Conservation (phyloP, 2,329 filamentous ascomycete species). For the Samsoniella hepiali region DNA sequence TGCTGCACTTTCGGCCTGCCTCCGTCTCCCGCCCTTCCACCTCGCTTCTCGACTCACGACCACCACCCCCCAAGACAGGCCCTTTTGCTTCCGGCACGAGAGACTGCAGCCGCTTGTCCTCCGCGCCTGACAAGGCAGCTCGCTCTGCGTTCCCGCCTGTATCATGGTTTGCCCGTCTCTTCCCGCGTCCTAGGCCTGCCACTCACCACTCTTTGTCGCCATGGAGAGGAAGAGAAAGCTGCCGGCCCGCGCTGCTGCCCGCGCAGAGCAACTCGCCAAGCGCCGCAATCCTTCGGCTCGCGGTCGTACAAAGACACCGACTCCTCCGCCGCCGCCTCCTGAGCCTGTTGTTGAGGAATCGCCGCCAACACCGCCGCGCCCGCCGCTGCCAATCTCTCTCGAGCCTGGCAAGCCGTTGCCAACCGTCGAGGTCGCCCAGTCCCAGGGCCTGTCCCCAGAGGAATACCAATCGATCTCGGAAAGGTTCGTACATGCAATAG, state of each 20-base stretch:
- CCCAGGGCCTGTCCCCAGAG: constrained; percentile 56
- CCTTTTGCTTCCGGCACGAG: background rate
- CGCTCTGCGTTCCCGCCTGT: constrained; percentile 14
- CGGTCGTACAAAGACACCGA: constrained; percentile 49
- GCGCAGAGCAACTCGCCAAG: constrained; percentile 58
- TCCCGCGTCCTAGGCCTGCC: constrained; percentile 16
- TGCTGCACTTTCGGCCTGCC: background rate
- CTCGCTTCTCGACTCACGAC: constrained; percentile 1
- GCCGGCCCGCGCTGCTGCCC: constrained; percentile 58
- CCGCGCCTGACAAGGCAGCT: constrained; percentile 9
- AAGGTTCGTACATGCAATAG: constrained; percentile 47
- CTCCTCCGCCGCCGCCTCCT: constrained; percentile 38
- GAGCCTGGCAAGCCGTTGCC: constrained; percentile 66
- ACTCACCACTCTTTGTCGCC: constrained; percentile 9
- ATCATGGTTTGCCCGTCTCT: constrained; percentile 18
- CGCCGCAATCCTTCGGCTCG: constrained; percentile 57
- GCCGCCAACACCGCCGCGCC: constrained; percentile 32
- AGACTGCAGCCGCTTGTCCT: background rate
- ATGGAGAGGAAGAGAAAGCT: constrained; percentile 68
- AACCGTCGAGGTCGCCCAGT: constrained; percentile 64
- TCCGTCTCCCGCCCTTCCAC: constrained; percentile 10
- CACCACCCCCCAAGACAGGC: background rate
- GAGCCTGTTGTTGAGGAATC: constrained; percentile 33
- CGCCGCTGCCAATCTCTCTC: constrained; percentile 59
- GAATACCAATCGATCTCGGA: constrained; percentile 74